Conservation (phyloP, 495 filamentous ascomycete species). For the Podospora australis region DNA sequence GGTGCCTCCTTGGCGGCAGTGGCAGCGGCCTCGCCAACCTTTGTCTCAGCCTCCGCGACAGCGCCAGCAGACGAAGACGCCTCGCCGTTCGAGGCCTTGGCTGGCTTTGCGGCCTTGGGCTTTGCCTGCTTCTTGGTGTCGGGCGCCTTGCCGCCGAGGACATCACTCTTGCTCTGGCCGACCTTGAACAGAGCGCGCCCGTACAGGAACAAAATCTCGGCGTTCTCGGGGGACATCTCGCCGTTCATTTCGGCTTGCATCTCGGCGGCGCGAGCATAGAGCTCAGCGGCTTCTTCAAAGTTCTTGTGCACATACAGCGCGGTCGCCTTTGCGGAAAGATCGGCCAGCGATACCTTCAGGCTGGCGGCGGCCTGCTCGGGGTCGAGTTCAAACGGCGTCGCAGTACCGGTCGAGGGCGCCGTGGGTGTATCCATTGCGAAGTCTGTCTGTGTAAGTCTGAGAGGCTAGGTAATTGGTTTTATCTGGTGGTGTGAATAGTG, state of each 20-base stretch:
- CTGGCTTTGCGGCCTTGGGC: constrained; percentile 26
- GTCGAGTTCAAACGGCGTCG: constrained; percentile 30
- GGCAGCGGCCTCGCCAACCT: background rate
- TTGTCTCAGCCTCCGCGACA: constrained; percentile 1
- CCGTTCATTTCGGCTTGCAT: constrained; percentile 88
- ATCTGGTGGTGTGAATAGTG: background rate
- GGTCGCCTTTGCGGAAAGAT: constrained; percentile 49
- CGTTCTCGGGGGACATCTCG: constrained; percentile 82
- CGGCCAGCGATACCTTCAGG: constrained; percentile 51
- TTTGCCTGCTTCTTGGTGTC: constrained; percentile 47
- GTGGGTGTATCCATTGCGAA: constrained; percentile 24
- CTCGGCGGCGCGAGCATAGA: constrained; percentile 82
- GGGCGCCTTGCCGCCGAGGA: constrained; percentile 76
- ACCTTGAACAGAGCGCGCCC: constrained; percentile 89
- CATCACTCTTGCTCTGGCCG: constrained; percentile 88
- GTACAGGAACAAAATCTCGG: constrained; percentile 88
- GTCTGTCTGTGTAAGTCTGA: too few relatives aligned
- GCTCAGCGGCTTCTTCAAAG: constrained; percentile 73
- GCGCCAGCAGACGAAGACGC: background rate
- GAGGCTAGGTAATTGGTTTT: background rate
- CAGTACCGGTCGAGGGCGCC: constrained; percentile 21
- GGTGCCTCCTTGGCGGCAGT: constrained; percentile 27
- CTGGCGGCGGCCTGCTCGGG: constrained; percentile 37
- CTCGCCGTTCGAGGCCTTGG: constrained; percentile 14
- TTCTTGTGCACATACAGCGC: constrained; percentile 74